Base-by-base conservation (phyloP, 257 asterid genomes). In the Penstemon davidsonii region DNA sequence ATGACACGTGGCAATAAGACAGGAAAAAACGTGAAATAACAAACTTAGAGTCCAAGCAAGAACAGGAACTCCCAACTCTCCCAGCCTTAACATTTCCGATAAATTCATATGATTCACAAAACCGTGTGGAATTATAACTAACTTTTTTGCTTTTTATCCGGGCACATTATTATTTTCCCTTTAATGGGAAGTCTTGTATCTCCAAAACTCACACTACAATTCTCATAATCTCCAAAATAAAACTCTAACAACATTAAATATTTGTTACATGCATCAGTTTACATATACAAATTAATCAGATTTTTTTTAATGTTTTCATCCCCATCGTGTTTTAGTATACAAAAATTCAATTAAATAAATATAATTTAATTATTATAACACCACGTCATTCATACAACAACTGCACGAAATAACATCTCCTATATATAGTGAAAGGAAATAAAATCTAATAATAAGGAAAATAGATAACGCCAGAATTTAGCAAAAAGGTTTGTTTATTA, bases 41-140 rank as follows among this genome's bases (percentile, higher is more conserved):
- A 64, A 61, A 55, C 56, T 58, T 55, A 49, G 12, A 66, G n/a
- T 56, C 59, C 70, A 65, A 73, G 75, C 51, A 66, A 76, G 8
- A 49, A 44, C 4, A 50, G 43, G 37, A 59, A 51, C 4, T 42
- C n/a, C 37, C 6, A 59, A 51, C 4, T 42, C n/a, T 59, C 6
- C 12, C 37, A 18, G 56, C 58, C 53, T 50, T 61, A 55, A 67
- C 2, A 60, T 76, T 76, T 19, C 42, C 2, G n/a, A 54, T 37
- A 56, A 42, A 43, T 25, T 65, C 56, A 70, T 38, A 51, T 69
- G 52, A 59, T 49, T 47, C 47, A 60, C n/a, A 43, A 51, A 33
- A 65, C 41, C 49, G 66, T 19, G 62, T 51, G 46, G 60, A 55
- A 73, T 18, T 15, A 38, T 55, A 73, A 57, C 43, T 36, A 57